A percentile compares a stretch with the other conserved stretches of the same genome.
Evolutionary conservation across 345 rosid genomes (phyloP).

Genomic region (Syzygium oleosum): DNA sequence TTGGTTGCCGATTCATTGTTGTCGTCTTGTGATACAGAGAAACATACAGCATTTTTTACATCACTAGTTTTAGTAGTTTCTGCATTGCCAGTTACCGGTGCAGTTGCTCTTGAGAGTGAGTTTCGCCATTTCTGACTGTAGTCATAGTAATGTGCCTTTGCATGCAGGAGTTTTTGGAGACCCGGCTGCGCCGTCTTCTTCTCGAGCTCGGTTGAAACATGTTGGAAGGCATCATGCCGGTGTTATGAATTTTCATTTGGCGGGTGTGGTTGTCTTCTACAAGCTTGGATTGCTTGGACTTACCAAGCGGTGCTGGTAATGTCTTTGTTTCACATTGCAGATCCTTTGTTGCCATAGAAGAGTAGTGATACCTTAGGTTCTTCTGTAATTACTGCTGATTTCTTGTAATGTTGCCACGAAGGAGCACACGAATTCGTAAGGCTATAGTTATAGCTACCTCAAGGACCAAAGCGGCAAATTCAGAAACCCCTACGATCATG

Average conservation of each 20-base stretch:
- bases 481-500: slow-evolving; percentile 80
- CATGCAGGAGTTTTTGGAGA: slow-evolving; percentile 59
- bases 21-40: slow-evolving; percentile 41
- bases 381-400: slow-evolving; percentile 30
- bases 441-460: slow-evolving; percentile 48
- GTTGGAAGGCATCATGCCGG: slow-evolving; percentile 46
- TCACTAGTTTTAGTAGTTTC: slow-evolving; percentile 70
- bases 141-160: neutral
- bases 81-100: slow-evolving; percentile 69
- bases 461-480: slow-evolving; percentile 67
- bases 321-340: neutral
- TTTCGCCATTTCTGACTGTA: neutral
- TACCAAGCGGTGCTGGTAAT: slow-evolving; percentile 70
- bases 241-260: slow-evolving; percentile 48
- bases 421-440: slow-evolving; percentile 71
- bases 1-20: neutral
- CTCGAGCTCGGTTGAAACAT: slow-evolving; percentile 56
- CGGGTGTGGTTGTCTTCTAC: slow-evolving; percentile 60
- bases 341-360: neutral
- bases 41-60: slow-evolving; percentile 73
- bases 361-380: neutral
- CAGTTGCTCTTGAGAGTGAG: slow-evolving; percentile 65
- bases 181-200: slow-evolving; percentile 58
- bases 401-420: slow-evolving; percentile 78
- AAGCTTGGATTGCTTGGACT: slow-evolving; percentile 56